phyloP scores from a whole-genome alignment of 768 basidiomycete species.

The Arthromyces matolae region DNA sequence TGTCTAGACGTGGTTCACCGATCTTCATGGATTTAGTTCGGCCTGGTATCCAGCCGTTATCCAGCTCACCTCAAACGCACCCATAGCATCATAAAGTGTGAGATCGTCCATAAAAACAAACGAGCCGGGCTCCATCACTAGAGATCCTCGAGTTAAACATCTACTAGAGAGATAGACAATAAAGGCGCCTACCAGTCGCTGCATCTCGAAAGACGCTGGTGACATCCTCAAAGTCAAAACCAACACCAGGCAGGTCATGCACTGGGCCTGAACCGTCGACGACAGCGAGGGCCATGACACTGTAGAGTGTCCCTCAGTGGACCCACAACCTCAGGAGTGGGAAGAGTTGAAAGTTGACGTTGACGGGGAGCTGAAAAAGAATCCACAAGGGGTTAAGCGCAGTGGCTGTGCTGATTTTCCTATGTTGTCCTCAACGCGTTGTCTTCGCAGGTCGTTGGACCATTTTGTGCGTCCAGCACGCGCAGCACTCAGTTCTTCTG shows the following conservation, averaged over 20 bases:
- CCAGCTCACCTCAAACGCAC: slow-evolving; percentile 73
- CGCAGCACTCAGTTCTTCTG: slow-evolving; percentile 16
- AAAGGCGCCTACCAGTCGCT: slow-evolving; percentile 46
- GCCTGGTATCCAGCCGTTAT: background rate
- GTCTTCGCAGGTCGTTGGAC: slow-evolving; percentile 8
- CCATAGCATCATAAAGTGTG: slow-evolving; percentile 87
- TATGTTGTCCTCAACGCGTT: slow-evolving; percentile 19
- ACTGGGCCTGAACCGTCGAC: slow-evolving; percentile 17
- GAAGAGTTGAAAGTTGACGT: background rate
- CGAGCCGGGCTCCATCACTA: slow-evolving; percentile 60
- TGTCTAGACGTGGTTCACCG: slow-evolving; percentile 87
- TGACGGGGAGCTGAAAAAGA: background rate
- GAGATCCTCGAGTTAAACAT: background rate
- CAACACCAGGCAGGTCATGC: slow-evolving; percentile 47
- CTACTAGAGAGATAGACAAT: background rate
- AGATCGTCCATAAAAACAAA: slow-evolving; percentile 68
- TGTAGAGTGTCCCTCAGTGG: background rate
- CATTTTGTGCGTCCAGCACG: slow-evolving; percentile 17
- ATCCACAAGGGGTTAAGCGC: background rate
- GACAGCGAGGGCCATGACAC: slow-evolving; percentile 11
- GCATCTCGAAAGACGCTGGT: slow-evolving; percentile 58
- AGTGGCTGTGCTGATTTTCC: slow-evolving; percentile 22
- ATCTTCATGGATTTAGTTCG: slow-evolving; percentile 49
- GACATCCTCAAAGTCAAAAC: slow-evolving; percentile 60
- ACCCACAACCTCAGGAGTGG: background rate